Base-by-base conservation (phyloP, 1,139 yeast genomes). In the Pneumocystis sp. region DNA sequence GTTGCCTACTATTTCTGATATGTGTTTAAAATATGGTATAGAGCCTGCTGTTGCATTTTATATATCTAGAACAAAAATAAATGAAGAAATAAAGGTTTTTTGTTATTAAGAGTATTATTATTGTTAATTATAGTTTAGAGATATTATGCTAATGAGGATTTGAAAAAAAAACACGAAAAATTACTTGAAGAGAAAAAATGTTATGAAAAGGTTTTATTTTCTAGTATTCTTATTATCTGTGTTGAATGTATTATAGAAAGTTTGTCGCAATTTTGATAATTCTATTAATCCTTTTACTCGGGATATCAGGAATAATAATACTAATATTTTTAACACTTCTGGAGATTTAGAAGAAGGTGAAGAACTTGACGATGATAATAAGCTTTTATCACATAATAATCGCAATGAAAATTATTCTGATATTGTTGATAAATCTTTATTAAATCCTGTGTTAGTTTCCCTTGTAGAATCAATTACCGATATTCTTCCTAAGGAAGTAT, bases 21-120 rank as follows among this genome's bases (percentile, higher is more conserved):
- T 90, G 61, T 74, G 81, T 8, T 71, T 73, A 7, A 76, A 78
- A 0, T 86, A 80, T 70, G 79, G 81, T 2, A 80, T 90, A 2
- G 80, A 84, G 2, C 78, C 85, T 0, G 80, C 81, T 45, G 87
- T 93, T 89, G 85, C 86, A 0, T 89, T 87, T 75, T 89, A 86
- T 68, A 72, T 89, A 1, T 89, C 96, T 96, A 81, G 97, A 71
- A 78, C 80, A 34, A 73, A 73, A 61, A 73, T 81, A 62, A 72
- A 75, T 7, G 73, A 73, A 12, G 73, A 72, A n/a, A 69, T 76
- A 35, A 70, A 75, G 57, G 57, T 50, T 25, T 50, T 50, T 45
- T 44, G 21, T 4, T 50, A 21, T 25, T 40, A 25, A 25, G 6
- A 50, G 17, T 21, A 44, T 25, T 50, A 25, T 7, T 12, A 25